Percentiles rank a stretch among this genome's conserved stretches.
phyloP scores from a whole-genome alignment of 2,329 filamentous ascomycete genomes.

The Fusarium keratoplasticum region DNA sequence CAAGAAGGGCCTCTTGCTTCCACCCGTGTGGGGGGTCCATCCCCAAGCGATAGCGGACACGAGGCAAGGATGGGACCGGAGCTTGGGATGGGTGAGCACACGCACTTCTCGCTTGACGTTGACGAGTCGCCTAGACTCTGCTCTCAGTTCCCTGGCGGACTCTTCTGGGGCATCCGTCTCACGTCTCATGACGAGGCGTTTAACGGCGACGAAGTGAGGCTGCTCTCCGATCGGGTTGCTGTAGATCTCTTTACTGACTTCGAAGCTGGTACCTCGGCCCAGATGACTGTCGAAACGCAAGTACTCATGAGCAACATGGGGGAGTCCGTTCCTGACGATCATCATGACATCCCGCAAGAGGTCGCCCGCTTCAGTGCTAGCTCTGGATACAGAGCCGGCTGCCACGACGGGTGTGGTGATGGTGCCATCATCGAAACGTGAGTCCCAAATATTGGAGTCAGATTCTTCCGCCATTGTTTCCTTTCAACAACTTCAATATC shows the following conservation, averaged over 20 bases:
- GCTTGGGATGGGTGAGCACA: conserved; percentile 3
- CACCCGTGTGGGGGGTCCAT: background rate
- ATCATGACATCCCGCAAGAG: conserved; percentile 5
- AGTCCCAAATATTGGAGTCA: background rate
- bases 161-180: background rate
- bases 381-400: background rate
- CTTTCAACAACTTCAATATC: background rate
- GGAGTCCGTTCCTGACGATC: background rate
- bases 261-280: conserved; percentile 3
- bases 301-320: background rate
- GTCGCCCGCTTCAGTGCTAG: background rate
- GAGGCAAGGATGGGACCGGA: background rate
- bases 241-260: conserved; percentile 12
- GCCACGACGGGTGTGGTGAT: background rate
- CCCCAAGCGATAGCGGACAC: conserved; percentile 10
- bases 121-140: background rate
- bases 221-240: background rate
- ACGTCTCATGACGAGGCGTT: background rate
- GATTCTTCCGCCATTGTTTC: background rate
- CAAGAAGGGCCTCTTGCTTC: background rate
- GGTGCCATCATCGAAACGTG: background rate
- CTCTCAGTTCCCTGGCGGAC: background rate
- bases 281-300: background rate
- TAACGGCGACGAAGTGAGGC: conserved; percentile 8
- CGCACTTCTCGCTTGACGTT: conserved; percentile 11